phyloP scores from a whole-genome alignment of 129 eudicot species.

The Solidago caesia region DNA sequence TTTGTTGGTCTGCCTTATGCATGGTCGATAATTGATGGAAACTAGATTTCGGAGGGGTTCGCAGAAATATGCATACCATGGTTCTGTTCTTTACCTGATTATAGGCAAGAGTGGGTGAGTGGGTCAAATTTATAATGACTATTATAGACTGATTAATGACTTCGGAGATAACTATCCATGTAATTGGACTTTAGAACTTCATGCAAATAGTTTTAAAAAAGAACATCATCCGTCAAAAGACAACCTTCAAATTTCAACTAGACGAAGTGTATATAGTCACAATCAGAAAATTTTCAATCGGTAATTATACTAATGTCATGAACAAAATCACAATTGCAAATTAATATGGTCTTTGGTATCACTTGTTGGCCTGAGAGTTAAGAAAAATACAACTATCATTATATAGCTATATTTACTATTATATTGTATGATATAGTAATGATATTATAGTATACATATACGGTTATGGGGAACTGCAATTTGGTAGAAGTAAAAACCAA shows the following conservation, averaged over 20 bases:
- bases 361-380: too few relatives aligned
- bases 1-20: background rate
- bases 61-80: background rate
- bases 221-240: background rate
- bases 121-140: background rate
- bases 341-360: too few relatives aligned
- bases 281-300: too few relatives aligned
- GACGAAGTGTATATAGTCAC: too few relatives aligned
- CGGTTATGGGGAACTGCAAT: background rate
- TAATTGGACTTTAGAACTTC: background rate
- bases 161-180: background rate
- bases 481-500: background rate
- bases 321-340: too few relatives aligned
- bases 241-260: too few relatives aligned
- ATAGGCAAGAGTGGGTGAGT: background rate
- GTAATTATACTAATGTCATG: too few relatives aligned
- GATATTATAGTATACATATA: too few relatives aligned
- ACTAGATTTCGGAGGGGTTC: background rate
- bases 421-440: too few relatives aligned
- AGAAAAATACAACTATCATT: too few relatives aligned
- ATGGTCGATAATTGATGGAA: background rate
- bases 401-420: too few relatives aligned
- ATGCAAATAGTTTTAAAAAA: background rate
- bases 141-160: background rate
- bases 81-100: conserved; percentile 4